Base-by-base conservation (phyloP, 176 grass and related monocot species). In the Zoysia pacifica region DNA sequence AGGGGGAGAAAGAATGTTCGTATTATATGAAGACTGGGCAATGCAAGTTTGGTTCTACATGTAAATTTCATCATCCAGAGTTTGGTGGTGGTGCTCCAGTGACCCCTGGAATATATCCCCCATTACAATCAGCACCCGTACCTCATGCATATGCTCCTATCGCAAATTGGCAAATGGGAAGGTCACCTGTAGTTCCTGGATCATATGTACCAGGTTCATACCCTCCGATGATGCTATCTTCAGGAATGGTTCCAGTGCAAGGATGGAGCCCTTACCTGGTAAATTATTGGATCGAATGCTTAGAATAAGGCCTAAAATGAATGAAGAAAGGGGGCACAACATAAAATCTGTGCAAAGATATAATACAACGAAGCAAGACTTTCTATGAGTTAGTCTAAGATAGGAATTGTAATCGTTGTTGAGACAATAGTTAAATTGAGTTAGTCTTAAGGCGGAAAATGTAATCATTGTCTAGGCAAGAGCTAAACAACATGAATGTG, bases 1-100 rank as follows among this genome's bases (percentile, higher is more conserved):
- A 99, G 96, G 92, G 97, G 41, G 97, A 99, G 90, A 99, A 95
- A 89, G 97, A 95, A 67, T 99, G 92, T 76, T 89, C 88, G 84
- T 99, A 91, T 84, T 99, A 99, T 71, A 85, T 95, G 86, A 99
- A 95, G 89, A 99, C 97, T 28, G 97, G 90, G 41, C 87, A 93
- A 46, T 99, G 97, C 84, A 99, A 96, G 82, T 99, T 93, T 82
- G 84, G 86, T 76, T 79, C 84, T 50, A 87, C 86, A 71, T 99
- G 97, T 86, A 99, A 99, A 92, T 99, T 91, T 66, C 90, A 97
- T 88, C 92, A 91, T 82, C 87, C 94, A 70, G 88, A 91, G 69
- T 87, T 81, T 79, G 77, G 60, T 66, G 77, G 60, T 66, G 79
- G 75, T 87, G 69, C 85, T 80, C 86, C 72, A 11, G 58, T 81